phyloP scores from a whole-genome alignment of 2,329 filamentous ascomycete species.

The Cercospora beticola region DNA sequence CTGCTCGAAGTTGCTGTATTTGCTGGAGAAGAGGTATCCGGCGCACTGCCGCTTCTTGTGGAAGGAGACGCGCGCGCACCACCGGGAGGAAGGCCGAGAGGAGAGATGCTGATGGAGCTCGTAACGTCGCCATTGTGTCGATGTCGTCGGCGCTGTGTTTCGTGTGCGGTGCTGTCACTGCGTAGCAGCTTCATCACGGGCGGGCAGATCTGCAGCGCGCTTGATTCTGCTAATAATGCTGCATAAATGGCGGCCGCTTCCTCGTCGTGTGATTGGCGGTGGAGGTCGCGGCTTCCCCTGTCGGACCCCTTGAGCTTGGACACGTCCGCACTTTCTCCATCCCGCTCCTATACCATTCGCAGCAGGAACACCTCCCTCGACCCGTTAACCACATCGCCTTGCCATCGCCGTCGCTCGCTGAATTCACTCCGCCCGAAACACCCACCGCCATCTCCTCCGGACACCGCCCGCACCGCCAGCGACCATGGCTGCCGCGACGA shows the following conservation, averaged over 20 bases:
- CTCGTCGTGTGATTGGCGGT: constrained; percentile 18
- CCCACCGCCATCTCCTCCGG: constrained; percentile 6
- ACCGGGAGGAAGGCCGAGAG: constrained; percentile 56
- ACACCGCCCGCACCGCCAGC: background rate
- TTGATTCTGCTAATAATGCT: constrained; percentile 9
- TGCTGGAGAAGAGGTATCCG: constrained; percentile 46
- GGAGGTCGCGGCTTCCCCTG: constrained; percentile 18
- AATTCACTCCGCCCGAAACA: background rate
- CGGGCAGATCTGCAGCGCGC: background rate
- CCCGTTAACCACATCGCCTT: constrained; percentile 13
- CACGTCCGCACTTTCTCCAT: constrained; percentile 23
- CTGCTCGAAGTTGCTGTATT: constrained; percentile 45
- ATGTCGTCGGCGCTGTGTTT: constrained; percentile 4
- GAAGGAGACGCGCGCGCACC: constrained; percentile 45
- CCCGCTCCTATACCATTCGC: constrained; percentile 11
- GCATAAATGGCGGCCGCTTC: constrained; percentile 19
- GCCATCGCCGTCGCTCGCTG: constrained; percentile 13
- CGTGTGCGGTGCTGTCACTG: background rate
- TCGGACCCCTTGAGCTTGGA: constrained; percentile 23
- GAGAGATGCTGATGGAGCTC: constrained; percentile 42
- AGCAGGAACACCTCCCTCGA: constrained; percentile 14
- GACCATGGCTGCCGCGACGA: constrained; percentile 25
- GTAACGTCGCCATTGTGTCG: constrained; percentile 41
- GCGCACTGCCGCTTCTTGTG: constrained; percentile 48
- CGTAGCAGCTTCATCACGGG: background rate